phyloP scores from a whole-genome alignment of 2,329 filamentous ascomycete species.

The Botryotinia convoluta region DNA sequence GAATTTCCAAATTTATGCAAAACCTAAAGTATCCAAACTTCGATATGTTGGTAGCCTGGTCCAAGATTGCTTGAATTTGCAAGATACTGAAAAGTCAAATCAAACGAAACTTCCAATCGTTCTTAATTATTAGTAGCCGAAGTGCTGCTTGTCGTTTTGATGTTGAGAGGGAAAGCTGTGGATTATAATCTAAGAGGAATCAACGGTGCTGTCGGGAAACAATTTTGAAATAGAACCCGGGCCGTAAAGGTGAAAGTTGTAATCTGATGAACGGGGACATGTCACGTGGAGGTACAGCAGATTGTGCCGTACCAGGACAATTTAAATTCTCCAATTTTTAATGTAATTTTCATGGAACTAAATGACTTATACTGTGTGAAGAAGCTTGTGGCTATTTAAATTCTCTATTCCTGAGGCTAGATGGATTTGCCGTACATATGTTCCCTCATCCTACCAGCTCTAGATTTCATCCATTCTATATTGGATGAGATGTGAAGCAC shows the following conservation, averaged over 20 bases:
- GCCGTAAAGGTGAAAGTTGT: not conserved
- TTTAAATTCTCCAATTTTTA: not conserved
- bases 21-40: not conserved
- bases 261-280: not conserved
- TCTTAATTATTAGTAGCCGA: not conserved
- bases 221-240: not conserved
- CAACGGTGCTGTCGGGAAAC: fast-evolving
- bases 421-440: not conserved
- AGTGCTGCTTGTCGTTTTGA: not conserved
- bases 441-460: not conserved
- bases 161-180: not conserved
- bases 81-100: not conserved
- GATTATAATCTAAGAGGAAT: not conserved
- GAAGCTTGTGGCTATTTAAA: not conserved
- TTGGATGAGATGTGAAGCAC: not conserved
- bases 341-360: fast-evolving
- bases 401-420: not conserved
- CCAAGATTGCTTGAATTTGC: not conserved
- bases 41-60: not conserved
- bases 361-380: not conserved
- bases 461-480: not conserved
- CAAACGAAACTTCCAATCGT: not conserved
- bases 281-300: not conserved
- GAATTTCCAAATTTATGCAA: not conserved
- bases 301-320: not conserved